phyloP scores from a whole-genome alignment of 495 filamentous ascomycete genomes.

The Immersiella caudata region DNA sequence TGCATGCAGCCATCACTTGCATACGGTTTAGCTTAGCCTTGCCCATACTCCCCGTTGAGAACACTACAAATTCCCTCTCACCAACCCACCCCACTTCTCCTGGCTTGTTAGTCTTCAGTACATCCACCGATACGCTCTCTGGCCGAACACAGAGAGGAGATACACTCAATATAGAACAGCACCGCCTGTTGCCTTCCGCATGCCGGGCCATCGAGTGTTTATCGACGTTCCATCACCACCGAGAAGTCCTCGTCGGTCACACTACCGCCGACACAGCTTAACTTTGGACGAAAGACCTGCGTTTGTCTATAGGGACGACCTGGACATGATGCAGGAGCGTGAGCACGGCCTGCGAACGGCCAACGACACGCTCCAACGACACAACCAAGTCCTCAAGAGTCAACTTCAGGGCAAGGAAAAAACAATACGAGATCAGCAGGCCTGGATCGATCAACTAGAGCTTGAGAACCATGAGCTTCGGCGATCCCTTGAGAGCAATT shows the following conservation, averaged over 20 bases:
- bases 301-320: constrained; percentile 27
- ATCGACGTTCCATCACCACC: constrained; percentile 25
- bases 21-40: constrained; percentile 10
- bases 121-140: not conserved
- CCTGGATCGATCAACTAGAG: constrained; percentile 22
- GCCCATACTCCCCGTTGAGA: not conserved
- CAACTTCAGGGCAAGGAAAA: constrained; percentile 25
- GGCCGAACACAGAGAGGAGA: not conserved
- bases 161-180: not conserved
- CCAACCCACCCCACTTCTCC: constrained; percentile 1
- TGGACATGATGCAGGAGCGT: constrained; percentile 27
- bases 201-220: constrained; percentile 31
- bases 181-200: constrained; percentile 13
- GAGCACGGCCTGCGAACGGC: constrained; percentile 22
- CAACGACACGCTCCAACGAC: constrained; percentile 17
- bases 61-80: not conserved
- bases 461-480: constrained; percentile 33
- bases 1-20: constrained; percentile 22
- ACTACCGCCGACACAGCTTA: constrained; percentile 19
- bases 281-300: constrained; percentile 27
- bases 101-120: constrained; percentile 5
- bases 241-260: constrained; percentile 19
- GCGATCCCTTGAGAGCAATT: constrained; percentile 26
- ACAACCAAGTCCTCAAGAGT: constrained; percentile 32
- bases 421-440: constrained; percentile 17